phyloP scores from a whole-genome alignment of 139 green algal species.

The Tetradesmus lagerheimii region DNA sequence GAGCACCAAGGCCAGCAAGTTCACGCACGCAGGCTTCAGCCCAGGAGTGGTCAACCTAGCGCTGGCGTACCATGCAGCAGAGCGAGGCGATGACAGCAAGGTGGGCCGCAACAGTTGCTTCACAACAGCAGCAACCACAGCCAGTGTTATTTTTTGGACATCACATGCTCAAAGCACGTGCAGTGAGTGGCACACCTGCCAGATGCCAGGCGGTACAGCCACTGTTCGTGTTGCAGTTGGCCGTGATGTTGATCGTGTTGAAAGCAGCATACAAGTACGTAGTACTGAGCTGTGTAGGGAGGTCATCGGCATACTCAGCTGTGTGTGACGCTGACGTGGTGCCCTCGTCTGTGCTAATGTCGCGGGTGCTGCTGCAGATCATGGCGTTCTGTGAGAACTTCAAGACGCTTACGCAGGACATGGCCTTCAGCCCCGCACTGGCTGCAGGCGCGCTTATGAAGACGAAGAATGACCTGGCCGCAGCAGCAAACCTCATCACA shows the following conservation, averaged over 20 bases:
- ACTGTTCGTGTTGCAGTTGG: no score
- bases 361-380: slow-evolving; percentile 18
- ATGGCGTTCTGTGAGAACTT: slow-evolving; percentile 45
- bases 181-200: no score
- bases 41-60: slow-evolving; percentile 35
- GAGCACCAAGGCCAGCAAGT: slow-evolving; percentile 30
- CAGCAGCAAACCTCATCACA: slow-evolving; percentile 49
- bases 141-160: no score
- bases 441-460: slow-evolving; percentile 56
- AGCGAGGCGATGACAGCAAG: slow-evolving; percentile 39
- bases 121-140: not conserved
- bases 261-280: not conserved
- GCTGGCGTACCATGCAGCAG: slow-evolving; percentile 32
- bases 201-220: no score
- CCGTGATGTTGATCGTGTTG: no score
- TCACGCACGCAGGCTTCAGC: slow-evolving; percentile 17
- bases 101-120: not conserved
- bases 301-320: no score
- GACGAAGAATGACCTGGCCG: slow-evolving; percentile 42
- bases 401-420: slow-evolving; percentile 50
- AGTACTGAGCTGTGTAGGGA: no score
- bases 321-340: not conserved
- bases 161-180: not conserved
- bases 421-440: slow-evolving; percentile 51
- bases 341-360: not conserved